Conservation (phyloP, 1,284 basidiomycete species). For the Cutaneotrichosporon mucoides region DNA sequence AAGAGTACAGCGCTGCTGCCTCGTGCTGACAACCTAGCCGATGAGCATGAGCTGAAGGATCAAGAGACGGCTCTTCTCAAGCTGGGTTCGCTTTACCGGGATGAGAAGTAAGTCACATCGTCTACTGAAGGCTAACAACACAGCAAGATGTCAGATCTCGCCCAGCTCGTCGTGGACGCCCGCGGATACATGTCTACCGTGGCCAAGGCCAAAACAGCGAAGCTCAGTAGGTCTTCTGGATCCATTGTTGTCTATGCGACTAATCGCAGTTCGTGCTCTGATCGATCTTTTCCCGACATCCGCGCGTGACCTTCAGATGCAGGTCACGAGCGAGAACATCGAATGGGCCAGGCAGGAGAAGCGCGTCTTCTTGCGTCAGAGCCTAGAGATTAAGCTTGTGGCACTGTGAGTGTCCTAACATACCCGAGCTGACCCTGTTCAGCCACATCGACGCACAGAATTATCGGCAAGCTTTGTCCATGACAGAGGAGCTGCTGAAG, state of each 20-base stretch:
- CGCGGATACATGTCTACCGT: conserved; percentile 88
- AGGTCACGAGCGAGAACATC: conserved; percentile 83
- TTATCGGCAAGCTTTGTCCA: conserved; percentile 71
- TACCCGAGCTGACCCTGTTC: conserved; percentile 24
- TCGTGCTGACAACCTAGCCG: conserved; percentile 27
- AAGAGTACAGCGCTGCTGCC: conserved; percentile 1
- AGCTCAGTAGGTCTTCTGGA: conserved; percentile 67
- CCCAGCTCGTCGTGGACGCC: conserved; percentile 80
- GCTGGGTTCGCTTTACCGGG: conserved; percentile 82
- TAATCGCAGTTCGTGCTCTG: conserved; percentile 70
- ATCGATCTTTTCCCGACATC: conserved; percentile 82
- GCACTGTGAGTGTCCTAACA: conserved; percentile 59
- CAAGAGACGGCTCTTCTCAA: conserved; percentile 83
- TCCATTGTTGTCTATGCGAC: background rate
- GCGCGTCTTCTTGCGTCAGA: conserved; percentile 92
- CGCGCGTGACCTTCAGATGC: conserved; percentile 74
- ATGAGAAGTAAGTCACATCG: conserved; percentile 62
- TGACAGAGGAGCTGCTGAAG: conserved; percentile 79
- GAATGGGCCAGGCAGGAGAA: conserved; percentile 90
- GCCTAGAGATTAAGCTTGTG: conserved; percentile 83
- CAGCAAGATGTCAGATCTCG: conserved; percentile 80
- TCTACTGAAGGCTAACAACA: background rate
- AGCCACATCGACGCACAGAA: conserved; percentile 73
- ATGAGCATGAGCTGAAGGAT: conserved; percentile 64
- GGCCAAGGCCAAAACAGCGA: conserved; percentile 97